Conservation (phyloP, 148 eudicot genomes). For the Vaccinium macrocarpon region DNA sequence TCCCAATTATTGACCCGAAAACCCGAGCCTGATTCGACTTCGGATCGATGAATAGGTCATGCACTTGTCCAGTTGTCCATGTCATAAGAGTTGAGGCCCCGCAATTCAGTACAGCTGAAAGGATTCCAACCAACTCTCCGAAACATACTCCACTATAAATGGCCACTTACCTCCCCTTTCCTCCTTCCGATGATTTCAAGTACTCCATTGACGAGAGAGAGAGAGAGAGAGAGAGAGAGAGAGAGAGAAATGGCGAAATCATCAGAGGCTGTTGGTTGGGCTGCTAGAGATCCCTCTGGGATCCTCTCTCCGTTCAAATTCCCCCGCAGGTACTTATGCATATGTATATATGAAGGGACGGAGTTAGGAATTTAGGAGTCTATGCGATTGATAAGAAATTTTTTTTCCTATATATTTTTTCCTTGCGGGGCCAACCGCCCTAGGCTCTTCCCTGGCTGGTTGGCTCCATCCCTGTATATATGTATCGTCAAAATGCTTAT, state of each 20-base stretch:
- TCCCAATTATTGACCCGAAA: no score
- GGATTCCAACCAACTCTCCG: not conserved
- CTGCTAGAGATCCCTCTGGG: slow-evolving; percentile 58
- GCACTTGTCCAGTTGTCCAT: not conserved
- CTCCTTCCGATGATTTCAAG: not conserved
- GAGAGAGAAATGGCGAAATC: slow-evolving; percentile 27
- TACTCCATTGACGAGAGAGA: not conserved
- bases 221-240: not conserved
- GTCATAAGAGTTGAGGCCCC: not conserved
- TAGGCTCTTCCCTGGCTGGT: no score
- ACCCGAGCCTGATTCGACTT: no score
- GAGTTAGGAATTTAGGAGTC: no score
- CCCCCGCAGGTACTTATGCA: slow-evolving; percentile 40
- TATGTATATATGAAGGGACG: not conserved
- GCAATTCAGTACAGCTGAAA: not conserved
- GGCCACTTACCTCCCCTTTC: not conserved
- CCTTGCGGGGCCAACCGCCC: no score
- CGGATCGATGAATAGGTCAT: not conserved
- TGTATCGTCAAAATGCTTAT: no score
- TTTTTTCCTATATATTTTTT: no score
- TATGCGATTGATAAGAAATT: no score
- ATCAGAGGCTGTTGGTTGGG: slow-evolving; percentile 53
- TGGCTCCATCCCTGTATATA: not conserved
- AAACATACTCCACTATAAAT: not conserved
- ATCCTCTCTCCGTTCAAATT: slow-evolving; percentile 54